Base-by-base conservation (phyloP, 2,329 filamentous ascomycete genomes). In the Allantophomopsis lycopodina region DNA sequence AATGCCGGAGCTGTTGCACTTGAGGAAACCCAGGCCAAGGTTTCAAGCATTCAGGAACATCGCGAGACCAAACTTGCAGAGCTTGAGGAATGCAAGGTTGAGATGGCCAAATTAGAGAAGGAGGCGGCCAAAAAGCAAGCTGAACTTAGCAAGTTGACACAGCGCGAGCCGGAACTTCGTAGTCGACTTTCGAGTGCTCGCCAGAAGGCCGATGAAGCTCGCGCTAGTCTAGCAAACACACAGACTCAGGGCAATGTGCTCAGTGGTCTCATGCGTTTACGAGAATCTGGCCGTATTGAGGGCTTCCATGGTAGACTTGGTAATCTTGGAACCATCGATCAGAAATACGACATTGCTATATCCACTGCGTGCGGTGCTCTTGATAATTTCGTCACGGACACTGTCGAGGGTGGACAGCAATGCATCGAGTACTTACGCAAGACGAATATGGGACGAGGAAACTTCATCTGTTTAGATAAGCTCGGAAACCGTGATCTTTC, bases 391-490 rank as follows among this genome's bases (percentile, higher is more conserved):
- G 89, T 98, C 8, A 94, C 94, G 1, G 91, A 96, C 52, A 88
- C 85, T 1, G 89, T 96, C 12, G 91, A 96, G 52, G 84, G 87
- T 42, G 91, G 88, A 47, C 91, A 98, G 60, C 88, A 96, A 57
- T 98, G 93, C 59, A 96, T 98, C 46, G 91, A 96, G 55, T 91
- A 98, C 54, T 71, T 98, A 11, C 79, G 91, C 41, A 98, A 96
- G 68, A 98, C 94, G 52, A 95, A 95, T 50, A 77, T 98, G 3
- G 91, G 91, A 11, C 79, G 93, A 51, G 91, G 88, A 43, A 95
- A 95, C 63, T 96, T 98, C 58, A 96, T 98, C 52, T 84, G 91
- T 48, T 71, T 98, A 13, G 86, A 98, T 59, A 87, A 89, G 55
- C 67, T 96, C 37, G 76, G 86, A 17, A 68, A 73, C 23, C 76